Evolutionary conservation across 768 basidiomycete species (phyloP), one percentile per base, ranked within the genome.

Genomic region (Polyporus arcularius): DNA sequence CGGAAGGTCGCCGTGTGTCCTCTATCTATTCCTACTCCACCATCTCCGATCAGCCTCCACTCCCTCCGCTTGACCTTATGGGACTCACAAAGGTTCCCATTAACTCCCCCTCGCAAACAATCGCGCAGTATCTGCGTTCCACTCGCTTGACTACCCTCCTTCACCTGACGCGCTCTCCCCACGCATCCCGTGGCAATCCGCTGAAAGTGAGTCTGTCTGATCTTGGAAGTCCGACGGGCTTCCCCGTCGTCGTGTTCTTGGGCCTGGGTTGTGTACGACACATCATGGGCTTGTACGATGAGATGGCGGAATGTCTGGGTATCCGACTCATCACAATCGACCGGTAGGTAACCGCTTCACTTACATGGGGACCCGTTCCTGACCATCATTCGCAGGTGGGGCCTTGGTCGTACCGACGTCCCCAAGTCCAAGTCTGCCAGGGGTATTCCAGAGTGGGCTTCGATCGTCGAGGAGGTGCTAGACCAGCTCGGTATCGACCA

Each of bases 261-360:
- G 96, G 96, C 2, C 72, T 98, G 49, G 96, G 96, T 15, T 94
- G 93, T 69, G 96, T 98, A 4, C 84, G 96, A 42, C 95, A 98
- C 73, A 83, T 98, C 59, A 90, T 97, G 82, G 95, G 92, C 14
- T 75, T 98, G 50, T 98, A 95, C 71, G 96, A 98, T 72, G 96
- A 99, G 71, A 90, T 98, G 86, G 96, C 96, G 4, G 86, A 88
- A 61, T 90, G 88, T 58, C 75, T 96, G 59, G 89, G 89, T 5
- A 80, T 99, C 39, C 80, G 96, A 57, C 79, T 99, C 55, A 95
- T 99, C 67, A 96, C 95, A 48, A 88, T 99, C 65, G 96, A 99
- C 74, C 84, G 96, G 83, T 94, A 71, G 64, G 81, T 74, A 4
- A 15, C 46, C 14, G 40, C 10, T 16, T 1, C 9, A n/a, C 8